A percentile compares a stretch with the other conserved stretches of the same genome.
Evolutionary conservation across 352 stramenopile genomes (phyloP).

Genomic region (Phytophthora capsici): DNA sequence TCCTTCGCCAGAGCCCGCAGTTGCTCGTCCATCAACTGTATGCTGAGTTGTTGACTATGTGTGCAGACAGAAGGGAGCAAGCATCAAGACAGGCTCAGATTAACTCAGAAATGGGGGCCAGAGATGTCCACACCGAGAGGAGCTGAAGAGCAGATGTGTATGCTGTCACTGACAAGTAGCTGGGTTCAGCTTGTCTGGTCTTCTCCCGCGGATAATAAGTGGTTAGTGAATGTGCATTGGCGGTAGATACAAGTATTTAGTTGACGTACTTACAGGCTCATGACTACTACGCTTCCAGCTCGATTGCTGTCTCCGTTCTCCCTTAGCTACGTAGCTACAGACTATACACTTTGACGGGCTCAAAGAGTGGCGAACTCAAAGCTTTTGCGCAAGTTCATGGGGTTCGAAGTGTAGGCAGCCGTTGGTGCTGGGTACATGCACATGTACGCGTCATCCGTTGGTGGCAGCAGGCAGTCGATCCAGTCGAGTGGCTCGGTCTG

Average conservation of each 20-base stretch:
- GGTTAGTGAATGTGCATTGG: background rate
- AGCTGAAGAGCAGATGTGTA: constrained; percentile 8
- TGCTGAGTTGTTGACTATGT: background rate
- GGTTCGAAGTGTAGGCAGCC: constrained; percentile 20
- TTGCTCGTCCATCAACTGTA: constrained; percentile 11
- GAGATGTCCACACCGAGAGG: constrained; percentile 9
- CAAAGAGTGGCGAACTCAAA: constrained; percentile 46
- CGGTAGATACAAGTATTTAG: constrained; percentile 26
- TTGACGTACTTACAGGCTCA: constrained; percentile 33
- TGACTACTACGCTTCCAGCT: constrained; percentile 6
- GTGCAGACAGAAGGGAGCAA: background rate
- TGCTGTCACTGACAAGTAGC: background rate
- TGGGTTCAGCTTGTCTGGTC: constrained; percentile 1
- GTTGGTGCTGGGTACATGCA: constrained; percentile 41
- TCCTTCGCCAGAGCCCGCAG: background rate
- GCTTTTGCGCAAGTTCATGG: constrained; percentile 28
- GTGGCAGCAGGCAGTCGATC: constrained; percentile 62
- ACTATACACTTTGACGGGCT: constrained; percentile 23
- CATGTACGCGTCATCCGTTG: constrained; percentile 47
- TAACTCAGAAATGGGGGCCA: constrained; percentile 5
- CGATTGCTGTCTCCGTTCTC: background rate
- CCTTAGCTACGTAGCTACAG: constrained; percentile 12
- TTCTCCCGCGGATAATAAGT: constrained; percentile 20
- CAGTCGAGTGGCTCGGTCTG: constrained; percentile 55
- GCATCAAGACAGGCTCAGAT: background rate